Percentiles rank a stretch among this genome's conserved stretches.
Evolutionary conservation across 2,329 filamentous ascomycete genomes (phyloP).

Genomic region (Dryadomyces quercus-mongolicae): DNA sequence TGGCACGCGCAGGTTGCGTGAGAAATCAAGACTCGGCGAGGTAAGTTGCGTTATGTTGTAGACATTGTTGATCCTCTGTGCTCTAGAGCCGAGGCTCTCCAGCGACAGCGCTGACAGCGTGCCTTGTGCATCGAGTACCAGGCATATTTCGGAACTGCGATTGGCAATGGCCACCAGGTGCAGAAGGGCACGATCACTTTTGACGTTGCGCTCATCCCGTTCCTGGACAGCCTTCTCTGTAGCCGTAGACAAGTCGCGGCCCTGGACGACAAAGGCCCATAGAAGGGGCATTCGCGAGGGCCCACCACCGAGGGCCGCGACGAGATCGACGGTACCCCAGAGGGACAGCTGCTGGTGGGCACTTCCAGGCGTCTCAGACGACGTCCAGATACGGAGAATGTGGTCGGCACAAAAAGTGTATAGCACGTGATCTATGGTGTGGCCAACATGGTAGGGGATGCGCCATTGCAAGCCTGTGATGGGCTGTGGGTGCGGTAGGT

Average conservation of each 20-base stretch:
- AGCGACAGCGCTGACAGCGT: slow-evolving; percentile 88
- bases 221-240: slow-evolving; percentile 63
- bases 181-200: slow-evolving; percentile 60
- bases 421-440: slow-evolving; percentile 72
- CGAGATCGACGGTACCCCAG: slow-evolving; percentile 71
- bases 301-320: slow-evolving; percentile 31
- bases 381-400: slow-evolving; percentile 71
- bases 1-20: slow-evolving; percentile 13
- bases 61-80: slow-evolving; percentile 52
- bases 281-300: neutral
- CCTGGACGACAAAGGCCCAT: slow-evolving; percentile 77
- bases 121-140: slow-evolving; percentile 73
- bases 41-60: slow-evolving; percentile 79
- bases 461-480: slow-evolving; percentile 86
- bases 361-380: slow-evolving; percentile 53
- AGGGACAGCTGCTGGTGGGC: slow-evolving; percentile 57
- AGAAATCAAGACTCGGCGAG: slow-evolving; percentile 36
- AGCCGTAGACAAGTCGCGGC: slow-evolving; percentile 64
- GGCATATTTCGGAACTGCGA: slow-evolving; percentile 72
- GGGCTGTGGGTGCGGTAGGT: slow-evolving; percentile 69
- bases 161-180: slow-evolving; percentile 81
- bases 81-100: slow-evolving; percentile 68
- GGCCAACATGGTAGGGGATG: slow-evolving; percentile 61
- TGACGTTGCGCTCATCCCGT: slow-evolving; percentile 39
- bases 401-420: slow-evolving; percentile 83